Evolutionary conservation across 2,329 filamentous ascomycete genomes (phyloP).

Genomic region (Calonectria leucothoes): DNA sequence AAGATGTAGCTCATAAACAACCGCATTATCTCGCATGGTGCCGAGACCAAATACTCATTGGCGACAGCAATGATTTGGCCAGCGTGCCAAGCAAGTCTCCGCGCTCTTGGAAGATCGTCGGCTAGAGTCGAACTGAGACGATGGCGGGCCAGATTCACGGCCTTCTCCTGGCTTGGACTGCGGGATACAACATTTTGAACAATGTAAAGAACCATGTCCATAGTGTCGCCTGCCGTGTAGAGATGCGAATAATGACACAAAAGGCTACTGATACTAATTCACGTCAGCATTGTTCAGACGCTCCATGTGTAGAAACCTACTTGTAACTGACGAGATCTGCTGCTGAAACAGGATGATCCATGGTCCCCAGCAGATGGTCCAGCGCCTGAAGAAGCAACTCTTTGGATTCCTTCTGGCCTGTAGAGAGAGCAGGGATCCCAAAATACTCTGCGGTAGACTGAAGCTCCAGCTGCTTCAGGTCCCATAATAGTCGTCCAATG

Average conservation of each 20-base stretch:
- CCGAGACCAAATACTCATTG: slow-evolving; percentile 43
- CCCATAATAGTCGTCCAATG: slow-evolving; percentile 46
- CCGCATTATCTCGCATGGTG: slow-evolving; percentile 46
- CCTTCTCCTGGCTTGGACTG: slow-evolving; percentile 23
- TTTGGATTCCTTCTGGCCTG: slow-evolving; percentile 39
- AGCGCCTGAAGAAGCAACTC: slow-evolving; percentile 31
- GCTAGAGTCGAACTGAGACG: slow-evolving; percentile 37
- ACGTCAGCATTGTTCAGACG: neutral
- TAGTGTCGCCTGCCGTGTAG: slow-evolving; percentile 40
- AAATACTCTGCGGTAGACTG: slow-evolving; percentile 40
- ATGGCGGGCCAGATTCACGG: slow-evolving; percentile 36
- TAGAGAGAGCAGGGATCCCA: slow-evolving; percentile 39
- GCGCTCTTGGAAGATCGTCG: slow-evolving; percentile 30
- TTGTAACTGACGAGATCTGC: slow-evolving; percentile 45
- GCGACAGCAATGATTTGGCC: slow-evolving; percentile 45
- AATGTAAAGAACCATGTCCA: slow-evolving; percentile 45
- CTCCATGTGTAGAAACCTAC: slow-evolving; percentile 27
- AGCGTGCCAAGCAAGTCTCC: slow-evolving; percentile 44
- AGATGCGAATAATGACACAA: slow-evolving; percentile 46
- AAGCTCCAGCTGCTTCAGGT: slow-evolving; percentile 44
- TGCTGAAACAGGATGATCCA: slow-evolving; percentile 36
- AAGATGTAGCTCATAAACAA: slow-evolving; percentile 47
- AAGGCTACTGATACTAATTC: slow-evolving; percentile 38
- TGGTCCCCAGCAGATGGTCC: slow-evolving; percentile 32
- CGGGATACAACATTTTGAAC: slow-evolving; percentile 40